Base-by-base conservation (phyloP, 2,329 filamentous ascomycete genomes). In the Stemphylium beticola region DNA sequence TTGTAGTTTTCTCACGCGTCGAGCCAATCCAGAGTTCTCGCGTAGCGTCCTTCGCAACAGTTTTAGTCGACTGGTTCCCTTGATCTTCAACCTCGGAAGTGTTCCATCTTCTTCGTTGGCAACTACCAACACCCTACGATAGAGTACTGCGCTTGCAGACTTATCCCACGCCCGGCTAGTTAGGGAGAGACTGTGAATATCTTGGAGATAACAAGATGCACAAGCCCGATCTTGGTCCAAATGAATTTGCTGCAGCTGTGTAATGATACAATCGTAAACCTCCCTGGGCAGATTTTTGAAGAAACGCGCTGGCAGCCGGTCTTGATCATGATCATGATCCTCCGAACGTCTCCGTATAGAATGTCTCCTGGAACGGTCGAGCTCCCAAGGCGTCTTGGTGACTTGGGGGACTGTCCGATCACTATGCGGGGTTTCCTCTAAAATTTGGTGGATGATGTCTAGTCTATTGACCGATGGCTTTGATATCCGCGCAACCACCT, bases 111-210 rank as follows among this genome's bases (percentile, higher is more conserved):
- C 53, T 26, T 82, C 80, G 52, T 78, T 76, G 17, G 78, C 78
- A 15, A 81, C 66, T 17, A 85, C 76, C 53, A 81, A 75, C 22
- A 83, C 77, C 46, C 75, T 77, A 44, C 75, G 74, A 61, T 85
- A 85, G 80, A 86, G 70, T 61, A 75, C 75, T 46, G 74, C 73
- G 60, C 79, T 78, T 10, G 82, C 82, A 12, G 78, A 78, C 57
- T 77, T 79, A 60, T 84, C 79, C 84, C 83, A 87, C n/a, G 77
- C 72, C 48, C 81, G 82, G 60, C 80, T 84, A 15, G 82, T 83
- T 57, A 85, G 68, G 42, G 81, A 79, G 26, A 86, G 72, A 42
- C 78, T 78, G 58, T 79, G 77, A 17, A 87, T 67, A 65, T 87
- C 84, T 50, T 77, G 77, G 58, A 84, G 76, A 57, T 82, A 83